These are phyloP conservation scores for Solanum commersonii DNA, from an alignment of 257 asterid genomes.

Conservation along the genomic window DNA sequence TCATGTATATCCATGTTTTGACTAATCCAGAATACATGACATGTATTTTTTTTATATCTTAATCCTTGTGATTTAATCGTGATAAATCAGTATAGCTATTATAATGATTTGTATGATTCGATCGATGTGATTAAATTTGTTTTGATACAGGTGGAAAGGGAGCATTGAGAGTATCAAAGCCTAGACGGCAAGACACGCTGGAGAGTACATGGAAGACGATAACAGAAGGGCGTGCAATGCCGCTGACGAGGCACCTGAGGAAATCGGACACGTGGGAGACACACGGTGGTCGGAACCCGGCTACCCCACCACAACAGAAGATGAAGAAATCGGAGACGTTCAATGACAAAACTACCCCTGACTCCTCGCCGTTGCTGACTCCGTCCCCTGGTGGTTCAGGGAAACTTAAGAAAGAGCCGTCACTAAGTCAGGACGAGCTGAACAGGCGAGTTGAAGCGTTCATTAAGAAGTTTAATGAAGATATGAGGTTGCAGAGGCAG, in stretches of 20 bases:
- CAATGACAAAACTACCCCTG: slow-evolving; percentile 13
- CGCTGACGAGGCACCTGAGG: slow-evolving; percentile 53
- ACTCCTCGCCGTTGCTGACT: slow-evolving; percentile 9
- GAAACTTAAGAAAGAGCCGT: slow-evolving; percentile 49
- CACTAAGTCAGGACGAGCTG: slow-evolving; percentile 64
- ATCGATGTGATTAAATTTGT: background rate
- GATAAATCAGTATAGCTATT: background rate
- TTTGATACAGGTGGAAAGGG: slow-evolving; percentile 44
- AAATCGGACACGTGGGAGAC: slow-evolving; percentile 80
- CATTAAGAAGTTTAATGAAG: slow-evolving; percentile 73
- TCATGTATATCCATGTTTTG: background rate
- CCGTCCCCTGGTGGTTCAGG: slow-evolving; percentile 23
- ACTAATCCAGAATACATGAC: background rate
- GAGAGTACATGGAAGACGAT: slow-evolving; percentile 84
- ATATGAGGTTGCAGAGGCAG: slow-evolving; percentile 76
- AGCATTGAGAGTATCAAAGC: slow-evolving; percentile 48
- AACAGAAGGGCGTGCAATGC: slow-evolving; percentile 72
- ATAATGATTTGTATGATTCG: background rate
- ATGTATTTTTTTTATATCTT: background rate
- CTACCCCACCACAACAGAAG: slow-evolving; percentile 14
- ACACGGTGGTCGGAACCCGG: slow-evolving; percentile 12
- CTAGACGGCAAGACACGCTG: slow-evolving; percentile 58
- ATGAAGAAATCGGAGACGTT: slow-evolving; percentile 64
- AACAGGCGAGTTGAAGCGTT: slow-evolving; percentile 74
- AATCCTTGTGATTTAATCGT: background rate